phyloP scores from a whole-genome alignment of 805 yeast species.

The Candida peoriensis region DNA sequence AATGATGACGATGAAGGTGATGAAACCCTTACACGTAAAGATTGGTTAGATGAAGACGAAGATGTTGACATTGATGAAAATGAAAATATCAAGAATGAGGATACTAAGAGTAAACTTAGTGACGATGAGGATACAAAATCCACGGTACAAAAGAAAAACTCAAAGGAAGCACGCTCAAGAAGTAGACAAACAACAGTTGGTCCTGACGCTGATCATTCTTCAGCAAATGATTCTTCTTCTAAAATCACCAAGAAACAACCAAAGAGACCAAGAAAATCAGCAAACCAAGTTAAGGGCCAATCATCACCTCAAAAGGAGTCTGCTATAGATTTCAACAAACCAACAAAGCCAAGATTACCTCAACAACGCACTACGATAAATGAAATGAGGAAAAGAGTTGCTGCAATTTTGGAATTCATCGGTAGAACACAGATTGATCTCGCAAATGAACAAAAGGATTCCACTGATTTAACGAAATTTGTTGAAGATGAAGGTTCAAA shows the following conservation, averaged over 20 bases:
- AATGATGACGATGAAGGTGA: slow-evolving; percentile 3
- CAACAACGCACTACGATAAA: slow-evolving; percentile 65
- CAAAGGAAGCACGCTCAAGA: neutral
- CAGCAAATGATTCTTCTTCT: slow-evolving; percentile 18
- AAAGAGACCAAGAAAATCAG: slow-evolving; percentile 14
- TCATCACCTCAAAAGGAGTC: slow-evolving; percentile 8
- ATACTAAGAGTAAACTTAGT: slow-evolving; percentile 8
- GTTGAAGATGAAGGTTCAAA: slow-evolving; percentile 37
- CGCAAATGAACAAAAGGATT: slow-evolving; percentile 63
- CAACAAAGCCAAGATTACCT: slow-evolving; percentile 81
- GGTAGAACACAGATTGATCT: slow-evolving; percentile 83
- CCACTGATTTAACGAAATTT: slow-evolving; percentile 42
- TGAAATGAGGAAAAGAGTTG: slow-evolving; percentile 84
- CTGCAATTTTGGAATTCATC: slow-evolving; percentile 87
- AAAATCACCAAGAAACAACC: slow-evolving; percentile 13
- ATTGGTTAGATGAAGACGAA: slow-evolving; percentile 3
- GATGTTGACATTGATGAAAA: neutral
- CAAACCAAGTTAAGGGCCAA: slow-evolving; percentile 3
- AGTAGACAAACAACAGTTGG: slow-evolving; percentile 8
- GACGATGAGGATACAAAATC: slow-evolving; percentile 5
- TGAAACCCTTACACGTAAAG: slow-evolving; percentile 1
- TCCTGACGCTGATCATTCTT: slow-evolving; percentile 16
- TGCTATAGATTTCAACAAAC: slow-evolving; percentile 55
- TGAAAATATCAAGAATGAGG: slow-evolving; percentile 2
- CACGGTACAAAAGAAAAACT: neutral